Evolutionary conservation across 2,329 filamentous ascomycete genomes (phyloP), one percentile per base, ranked within the genome.

Genomic region (Aspergillus neoniger): DNA sequence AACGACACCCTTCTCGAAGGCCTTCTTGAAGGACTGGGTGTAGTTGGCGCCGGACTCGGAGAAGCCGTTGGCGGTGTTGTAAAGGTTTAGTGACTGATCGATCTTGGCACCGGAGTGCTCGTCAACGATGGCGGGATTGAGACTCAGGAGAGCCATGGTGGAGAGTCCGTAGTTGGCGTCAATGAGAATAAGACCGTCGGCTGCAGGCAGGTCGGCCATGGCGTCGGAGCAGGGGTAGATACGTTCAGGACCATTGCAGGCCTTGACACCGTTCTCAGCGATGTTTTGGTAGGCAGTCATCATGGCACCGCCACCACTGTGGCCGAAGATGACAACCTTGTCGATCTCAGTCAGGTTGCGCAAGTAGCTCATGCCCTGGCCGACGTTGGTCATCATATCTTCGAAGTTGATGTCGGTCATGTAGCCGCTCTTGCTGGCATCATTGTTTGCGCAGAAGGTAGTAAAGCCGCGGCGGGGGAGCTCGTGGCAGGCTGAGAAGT

Each of bases 401-500:
- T 52, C 50, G 2, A 52, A 52, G 50, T 52, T 10, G 14, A 52
- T 30, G 19, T 52, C 50, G 17, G 19, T 52, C 50, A 52, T 52
- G 19, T 38, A 38, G 12, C 50, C 50, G 5, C 30, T 52, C 28
- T 52, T 52, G 50, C 50, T 52, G 30, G 30, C 30, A 8, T 32
- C 32, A 17, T 52, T 52, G 50, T 52, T 52, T n/a, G 36, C 19
- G 50, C 50, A 52, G 50, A 52, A 38, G 17, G 50, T 52, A 19
- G 50, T 52, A 28, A 38, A 52, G 5, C 50, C 50, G 36, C 50
- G 50, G 5, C 21, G 21, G 17, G 50, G 50, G 12, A 52, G 50
- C 32, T 52, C 50, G 9, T 38, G 30, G n/a, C 50, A 52, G 28
- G 50, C 30, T 19, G 30, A 52, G 12, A 52, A 52, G 32, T 32